Evolutionary conservation across 2,329 filamentous ascomycete species (phyloP).

Genomic region (Scytalidium lignicola): DNA sequence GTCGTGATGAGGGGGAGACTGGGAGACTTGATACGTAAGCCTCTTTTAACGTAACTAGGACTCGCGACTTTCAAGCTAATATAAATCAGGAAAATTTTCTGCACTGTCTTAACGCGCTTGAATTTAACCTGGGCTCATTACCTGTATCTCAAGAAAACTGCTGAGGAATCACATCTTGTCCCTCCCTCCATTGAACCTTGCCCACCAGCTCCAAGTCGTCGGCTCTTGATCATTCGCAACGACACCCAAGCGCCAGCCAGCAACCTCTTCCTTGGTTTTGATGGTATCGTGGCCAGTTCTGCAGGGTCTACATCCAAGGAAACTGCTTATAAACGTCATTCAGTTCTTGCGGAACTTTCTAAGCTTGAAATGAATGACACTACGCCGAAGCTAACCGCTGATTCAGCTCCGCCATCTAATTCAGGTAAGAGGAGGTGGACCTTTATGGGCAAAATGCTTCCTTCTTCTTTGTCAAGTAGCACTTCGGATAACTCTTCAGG

Average conservation of each 20-base stretch:
- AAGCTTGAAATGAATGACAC: conserved; percentile 13
- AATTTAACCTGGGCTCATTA: conserved; percentile 60
- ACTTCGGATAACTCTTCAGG: conserved; percentile 6
- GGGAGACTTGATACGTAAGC: conserved; percentile 52
- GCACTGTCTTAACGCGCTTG: conserved; percentile 50
- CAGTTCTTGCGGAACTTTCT: conserved; percentile 12
- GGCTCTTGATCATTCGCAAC: conserved; percentile 65
- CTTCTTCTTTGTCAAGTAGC: conserved; percentile 32
- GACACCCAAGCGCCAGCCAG: conserved; percentile 39
- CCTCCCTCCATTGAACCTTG: conserved; percentile 60
- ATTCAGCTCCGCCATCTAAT: conserved; percentile 10
- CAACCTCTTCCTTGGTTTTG: conserved; percentile 54
- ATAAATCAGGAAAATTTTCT: conserved; percentile 50
- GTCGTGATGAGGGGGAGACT: conserved; percentile 52
- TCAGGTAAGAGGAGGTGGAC: conserved; percentile 55
- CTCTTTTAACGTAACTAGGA: neutral
- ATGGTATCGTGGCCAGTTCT: conserved; percentile 40
- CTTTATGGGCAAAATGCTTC: conserved; percentile 58
- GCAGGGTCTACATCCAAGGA: conserved; percentile 5
- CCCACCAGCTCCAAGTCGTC: conserved; percentile 62
- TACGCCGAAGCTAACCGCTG: conserved; percentile 11
- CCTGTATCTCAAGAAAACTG: conserved; percentile 51
- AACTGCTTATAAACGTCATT: conserved; percentile 21
- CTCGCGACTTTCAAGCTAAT: conserved; percentile 16
- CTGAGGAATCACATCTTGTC: conserved; percentile 42